Base-by-base conservation (phyloP, 768 basidiomycete species). In the Suillus luteus region DNA sequence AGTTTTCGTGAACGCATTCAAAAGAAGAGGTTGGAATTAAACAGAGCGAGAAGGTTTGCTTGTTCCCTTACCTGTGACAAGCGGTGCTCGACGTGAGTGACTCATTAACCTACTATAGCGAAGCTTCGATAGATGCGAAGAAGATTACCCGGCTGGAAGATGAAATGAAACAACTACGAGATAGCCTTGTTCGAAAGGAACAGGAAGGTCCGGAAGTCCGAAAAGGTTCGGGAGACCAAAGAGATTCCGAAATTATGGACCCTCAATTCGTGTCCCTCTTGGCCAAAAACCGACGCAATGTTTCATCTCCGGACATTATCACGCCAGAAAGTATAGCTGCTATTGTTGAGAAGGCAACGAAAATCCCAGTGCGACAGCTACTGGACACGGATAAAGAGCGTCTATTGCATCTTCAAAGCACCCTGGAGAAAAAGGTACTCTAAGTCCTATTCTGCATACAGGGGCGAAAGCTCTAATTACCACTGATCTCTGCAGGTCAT, bases 301-400 rank as follows among this genome's bases (percentile, higher is more conserved):
- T 62, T 37, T 52, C 49, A 10, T 54, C 64, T 38, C 64, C 64
- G 6, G 62, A 54, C 51, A 44, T 65, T 11, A 65, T 65, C 35
- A 44, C 58, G 15, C 40, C 58, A 24, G 58, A 40, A 22, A 59
- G 58, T 11, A 59, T 59, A 59, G 58, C 58, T 59, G 58, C 12
- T 27, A 27, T 59, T 31, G 58, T 59, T 19, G 58, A 59, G 22
- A 59, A 59, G 19, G 58, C 58, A 17, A 59, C 58, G 24, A 59
- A 59, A 38, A 59, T 59, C 58, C 58, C 58, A 15, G 58, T 59
- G 33, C 58, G 44, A 59, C 58, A 59, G 31, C 5, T 59, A 31
- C 44, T 59, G 31, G 58, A 59, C 38, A 59, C 58, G 17, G 58
- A 59, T 33, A 59, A 59, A 59, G 44, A 44, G 24, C 58, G 62